A percentile compares a stretch with the other conserved stretches of the same genome.
phyloP scores from a whole-genome alignment of 306 rosid genomes.

The Glycine latifolia region DNA sequence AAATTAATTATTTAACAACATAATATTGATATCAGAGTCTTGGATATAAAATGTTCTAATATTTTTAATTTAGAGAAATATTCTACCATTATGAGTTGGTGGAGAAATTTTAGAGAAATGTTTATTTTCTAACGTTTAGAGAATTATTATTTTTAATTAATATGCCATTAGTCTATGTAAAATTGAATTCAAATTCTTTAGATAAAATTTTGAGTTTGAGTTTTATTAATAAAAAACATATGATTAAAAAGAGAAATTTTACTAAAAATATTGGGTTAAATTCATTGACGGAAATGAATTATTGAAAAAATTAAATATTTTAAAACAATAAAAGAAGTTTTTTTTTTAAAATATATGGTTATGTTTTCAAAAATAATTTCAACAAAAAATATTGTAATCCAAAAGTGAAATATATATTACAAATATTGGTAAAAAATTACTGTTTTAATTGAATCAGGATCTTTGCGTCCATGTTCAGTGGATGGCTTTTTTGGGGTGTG shows the following conservation, averaged over 20 bases:
- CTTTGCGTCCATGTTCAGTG: slow-evolving; percentile 44
- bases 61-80: neutral
- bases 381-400: neutral
- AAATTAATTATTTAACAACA: neutral
- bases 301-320: too few species aligned
- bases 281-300: too few species aligned
- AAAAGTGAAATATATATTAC: neutral
- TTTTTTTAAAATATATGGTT: too few species aligned
- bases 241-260: too few species aligned
- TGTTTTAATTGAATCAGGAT: neutral
- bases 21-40: neutral
- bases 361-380: neutral
- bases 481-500: slow-evolving; percentile 15
- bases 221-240: too few species aligned
- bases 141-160: neutral
- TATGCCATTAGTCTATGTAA: too few species aligned
- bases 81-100: neutral
- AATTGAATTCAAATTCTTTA: too few species aligned
- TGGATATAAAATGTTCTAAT: neutral
- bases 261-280: too few species aligned
- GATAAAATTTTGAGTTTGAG: too few species aligned
- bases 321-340: too few species aligned
- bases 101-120: neutral
- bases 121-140: too few species aligned
- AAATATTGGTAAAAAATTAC: neutral